Evolutionary conservation across 2,329 filamentous ascomycete species (phyloP).

Genomic region (Beauveria sp.): DNA sequence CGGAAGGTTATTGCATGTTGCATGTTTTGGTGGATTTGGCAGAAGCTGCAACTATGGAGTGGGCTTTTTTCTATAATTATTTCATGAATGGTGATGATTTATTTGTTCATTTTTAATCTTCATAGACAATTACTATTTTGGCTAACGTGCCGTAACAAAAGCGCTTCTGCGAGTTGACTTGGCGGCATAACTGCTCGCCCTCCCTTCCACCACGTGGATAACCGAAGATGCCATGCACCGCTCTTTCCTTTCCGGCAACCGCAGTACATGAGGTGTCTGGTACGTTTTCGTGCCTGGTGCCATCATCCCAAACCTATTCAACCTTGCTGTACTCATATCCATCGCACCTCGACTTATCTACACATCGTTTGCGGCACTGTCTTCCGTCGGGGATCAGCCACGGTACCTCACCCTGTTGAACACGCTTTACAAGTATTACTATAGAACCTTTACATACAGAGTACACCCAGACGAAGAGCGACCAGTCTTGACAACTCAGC

Average conservation of each 20-base stretch:
- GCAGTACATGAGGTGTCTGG: neutral
- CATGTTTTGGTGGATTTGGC: constrained; percentile 5
- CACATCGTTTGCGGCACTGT: neutral
- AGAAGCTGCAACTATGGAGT: constrained; percentile 4
- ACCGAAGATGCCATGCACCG: neutral
- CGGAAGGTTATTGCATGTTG: constrained; percentile 3
- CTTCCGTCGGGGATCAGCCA: neutral
- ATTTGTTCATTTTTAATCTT: constrained; percentile 3
- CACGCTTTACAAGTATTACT: neutral
- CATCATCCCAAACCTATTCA: neutral
- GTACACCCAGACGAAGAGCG: neutral
- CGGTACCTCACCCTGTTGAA: neutral
- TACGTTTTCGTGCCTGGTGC: neutral
- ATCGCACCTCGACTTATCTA: neutral
- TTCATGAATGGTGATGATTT: constrained; percentile 7
- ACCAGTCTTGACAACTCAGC: neutral
- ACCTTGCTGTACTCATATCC: neutral
- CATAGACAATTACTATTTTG: constrained; percentile 9
- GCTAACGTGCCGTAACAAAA: neutral
- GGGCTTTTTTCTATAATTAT: constrained; percentile 6
- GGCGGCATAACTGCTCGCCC: neutral
- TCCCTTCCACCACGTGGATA: neutral
- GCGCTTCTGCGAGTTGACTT: too few species aligned
- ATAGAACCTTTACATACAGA: neutral
- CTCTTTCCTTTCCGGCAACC: neutral